Conservation (phyloP, 139 green algal genomes). For the Tetradesmus lagerheimii region DNA sequence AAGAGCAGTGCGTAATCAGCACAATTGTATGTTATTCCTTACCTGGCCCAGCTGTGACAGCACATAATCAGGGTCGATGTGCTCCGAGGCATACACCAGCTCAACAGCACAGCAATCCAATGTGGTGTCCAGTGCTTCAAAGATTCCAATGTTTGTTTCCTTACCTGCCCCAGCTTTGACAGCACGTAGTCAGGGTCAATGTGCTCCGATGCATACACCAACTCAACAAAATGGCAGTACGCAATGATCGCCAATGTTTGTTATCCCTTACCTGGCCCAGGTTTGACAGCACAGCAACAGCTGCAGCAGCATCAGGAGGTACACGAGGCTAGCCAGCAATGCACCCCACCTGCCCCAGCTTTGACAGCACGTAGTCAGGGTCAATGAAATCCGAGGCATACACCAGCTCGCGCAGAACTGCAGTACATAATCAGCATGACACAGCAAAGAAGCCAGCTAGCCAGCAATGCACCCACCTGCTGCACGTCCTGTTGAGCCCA, state of each 20-base stretch:
- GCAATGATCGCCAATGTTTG: too few species aligned
- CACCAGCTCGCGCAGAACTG: constrained; percentile 13
- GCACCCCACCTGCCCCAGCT: constrained; percentile 39
- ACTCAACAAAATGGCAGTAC: background rate
- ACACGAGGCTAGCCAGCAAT: too few species aligned
- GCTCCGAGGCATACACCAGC: background rate
- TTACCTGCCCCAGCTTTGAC: constrained; percentile 37
- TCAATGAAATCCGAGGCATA: background rate
- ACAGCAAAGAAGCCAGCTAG: background rate
- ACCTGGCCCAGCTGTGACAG: constrained; percentile 35
- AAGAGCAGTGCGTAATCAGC: too few species aligned
- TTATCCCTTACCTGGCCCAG: too few species aligned
- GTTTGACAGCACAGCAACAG: too few species aligned
- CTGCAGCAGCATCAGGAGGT: too few species aligned
- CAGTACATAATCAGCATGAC: background rate
- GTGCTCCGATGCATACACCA: background rate
- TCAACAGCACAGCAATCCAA: background rate
- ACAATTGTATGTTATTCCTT: too few species aligned
- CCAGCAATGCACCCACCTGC: too few species aligned
- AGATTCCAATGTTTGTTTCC: too few species aligned
- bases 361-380: background rate
- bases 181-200: background rate
- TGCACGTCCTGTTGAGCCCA: too few species aligned
- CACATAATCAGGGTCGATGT: background rate
- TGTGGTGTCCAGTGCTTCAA: too few species aligned